Conservation (phyloP, 345 rosid genomes). For the Salix purpurea region DNA sequence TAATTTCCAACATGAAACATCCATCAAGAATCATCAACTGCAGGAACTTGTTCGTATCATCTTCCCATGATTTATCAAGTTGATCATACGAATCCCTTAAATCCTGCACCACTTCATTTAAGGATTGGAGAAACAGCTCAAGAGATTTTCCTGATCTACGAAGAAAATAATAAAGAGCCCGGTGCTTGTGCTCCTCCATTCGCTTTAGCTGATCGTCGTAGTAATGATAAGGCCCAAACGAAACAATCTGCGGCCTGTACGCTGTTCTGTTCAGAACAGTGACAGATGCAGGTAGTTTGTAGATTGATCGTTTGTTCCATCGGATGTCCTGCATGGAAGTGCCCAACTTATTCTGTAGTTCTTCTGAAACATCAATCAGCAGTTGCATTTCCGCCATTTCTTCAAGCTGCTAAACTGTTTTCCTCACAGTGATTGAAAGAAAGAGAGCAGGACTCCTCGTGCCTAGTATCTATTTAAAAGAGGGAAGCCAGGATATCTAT, state of each 20-base stretch:
- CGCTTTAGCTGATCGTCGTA: conserved; percentile 23
- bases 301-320: conserved; percentile 41
- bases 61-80: conserved; percentile 25
- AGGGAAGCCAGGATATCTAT: background rate
- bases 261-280: conserved; percentile 29
- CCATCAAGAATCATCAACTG: conserved; percentile 49
- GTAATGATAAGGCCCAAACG: conserved; percentile 45
- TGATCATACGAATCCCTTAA: conserved; percentile 30
- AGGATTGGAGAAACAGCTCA: conserved; percentile 11
- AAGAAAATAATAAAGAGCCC: conserved; percentile 35
- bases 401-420: background rate
- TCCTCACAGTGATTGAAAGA: background rate
- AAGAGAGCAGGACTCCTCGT: background rate
- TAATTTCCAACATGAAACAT: conserved; percentile 47
- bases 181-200: conserved; percentile 43
- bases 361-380: conserved; percentile 14
- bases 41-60: conserved; percentile 17
- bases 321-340: conserved; percentile 6
- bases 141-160: conserved; percentile 22
- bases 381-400: conserved; percentile 3
- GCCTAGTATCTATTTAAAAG: background rate
- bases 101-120: conserved; percentile 17
- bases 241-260: conserved; percentile 37
- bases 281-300: conserved; percentile 32
- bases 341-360: conserved; percentile 13